These are phyloP conservation scores for Ilyonectria mors-panacis DNA, from an alignment of 2,329 filamentous ascomycete species.

Conservation along the genomic window DNA sequence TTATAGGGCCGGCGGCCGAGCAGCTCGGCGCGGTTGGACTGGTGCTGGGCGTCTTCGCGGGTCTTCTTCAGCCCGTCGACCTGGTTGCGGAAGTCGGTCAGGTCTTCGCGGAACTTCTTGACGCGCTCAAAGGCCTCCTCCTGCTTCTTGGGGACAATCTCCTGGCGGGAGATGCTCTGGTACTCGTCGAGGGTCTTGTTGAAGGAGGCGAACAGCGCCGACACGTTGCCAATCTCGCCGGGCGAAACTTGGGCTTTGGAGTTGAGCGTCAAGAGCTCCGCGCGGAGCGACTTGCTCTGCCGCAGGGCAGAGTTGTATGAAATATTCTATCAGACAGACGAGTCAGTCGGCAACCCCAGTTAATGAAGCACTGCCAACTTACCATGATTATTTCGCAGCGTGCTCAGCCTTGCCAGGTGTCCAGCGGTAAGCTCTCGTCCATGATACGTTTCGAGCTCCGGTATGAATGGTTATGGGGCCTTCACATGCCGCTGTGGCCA, in stretches of 20 bases:
- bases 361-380: background rate
- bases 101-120: constrained; percentile 86
- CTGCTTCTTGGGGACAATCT: constrained; percentile 91
- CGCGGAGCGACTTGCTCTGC: constrained; percentile 85
- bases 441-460: constrained; percentile 39
- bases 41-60: constrained; percentile 80
- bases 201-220: constrained; percentile 84
- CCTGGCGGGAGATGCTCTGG: constrained; percentile 85
- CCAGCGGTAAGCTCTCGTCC: constrained; percentile 28
- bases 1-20: constrained; percentile 86
- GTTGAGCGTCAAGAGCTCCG: constrained; percentile 80
- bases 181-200: constrained; percentile 95
- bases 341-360: background rate
- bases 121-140: constrained; percentile 90
- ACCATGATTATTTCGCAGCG: constrained; percentile 49
- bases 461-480: constrained; percentile 5
- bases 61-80: constrained; percentile 84
- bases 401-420: constrained; percentile 26
- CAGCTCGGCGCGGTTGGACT: constrained; percentile 81
- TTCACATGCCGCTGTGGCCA: constrained; percentile 45
- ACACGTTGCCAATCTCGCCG: constrained; percentile 75
- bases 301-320: constrained; percentile 89
- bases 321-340: constrained; percentile 71
- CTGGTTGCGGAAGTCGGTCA: constrained; percentile 83
- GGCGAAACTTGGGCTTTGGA: constrained; percentile 74